phyloP scores from a whole-genome alignment of 2,329 filamentous ascomycete genomes.

The Sporothrix brasiliensis region DNA sequence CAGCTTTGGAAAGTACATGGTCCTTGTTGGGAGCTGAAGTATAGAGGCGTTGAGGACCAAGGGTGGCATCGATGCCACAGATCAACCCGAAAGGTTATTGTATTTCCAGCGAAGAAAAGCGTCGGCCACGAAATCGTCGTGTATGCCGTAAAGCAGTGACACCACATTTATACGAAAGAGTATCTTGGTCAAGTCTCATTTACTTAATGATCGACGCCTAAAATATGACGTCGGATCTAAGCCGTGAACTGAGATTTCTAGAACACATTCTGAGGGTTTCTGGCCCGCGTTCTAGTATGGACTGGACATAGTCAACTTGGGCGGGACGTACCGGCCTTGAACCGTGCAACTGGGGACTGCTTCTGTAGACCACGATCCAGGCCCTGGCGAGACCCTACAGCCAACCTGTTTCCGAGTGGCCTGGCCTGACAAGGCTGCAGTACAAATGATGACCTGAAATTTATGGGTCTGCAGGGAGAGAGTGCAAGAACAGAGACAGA shows the following conservation, averaged over 20 bases:
- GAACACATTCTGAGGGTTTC: not conserved
- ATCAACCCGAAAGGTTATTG: no score
- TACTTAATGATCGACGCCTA: not conserved
- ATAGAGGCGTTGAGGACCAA: not conserved
- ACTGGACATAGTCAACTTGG: not conserved
- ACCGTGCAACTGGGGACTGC: not conserved
- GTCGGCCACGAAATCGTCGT: no score
- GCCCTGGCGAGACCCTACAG: not conserved
- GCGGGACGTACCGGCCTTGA: not conserved
- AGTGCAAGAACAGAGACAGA: no score
- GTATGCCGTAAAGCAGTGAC: no score
- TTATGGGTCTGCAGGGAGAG: no score
- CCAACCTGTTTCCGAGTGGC: not conserved
- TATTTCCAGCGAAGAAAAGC: no score
- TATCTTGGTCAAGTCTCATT: not conserved
- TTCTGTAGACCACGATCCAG: not conserved
- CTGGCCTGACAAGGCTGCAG: not conserved
- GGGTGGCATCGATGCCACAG: not conserved
- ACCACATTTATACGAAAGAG: not conserved
- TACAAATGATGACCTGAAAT: no score
- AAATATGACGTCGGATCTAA: not conserved
- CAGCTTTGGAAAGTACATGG: not conserved
- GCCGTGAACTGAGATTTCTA: not conserved
- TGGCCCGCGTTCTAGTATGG: no score
- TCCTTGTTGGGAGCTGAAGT: slow-evolving; percentile 12